These are phyloP conservation scores for Asterochloris sp. DNA, from an alignment of 139 green algal species.

Conservation along the genomic window DNA sequence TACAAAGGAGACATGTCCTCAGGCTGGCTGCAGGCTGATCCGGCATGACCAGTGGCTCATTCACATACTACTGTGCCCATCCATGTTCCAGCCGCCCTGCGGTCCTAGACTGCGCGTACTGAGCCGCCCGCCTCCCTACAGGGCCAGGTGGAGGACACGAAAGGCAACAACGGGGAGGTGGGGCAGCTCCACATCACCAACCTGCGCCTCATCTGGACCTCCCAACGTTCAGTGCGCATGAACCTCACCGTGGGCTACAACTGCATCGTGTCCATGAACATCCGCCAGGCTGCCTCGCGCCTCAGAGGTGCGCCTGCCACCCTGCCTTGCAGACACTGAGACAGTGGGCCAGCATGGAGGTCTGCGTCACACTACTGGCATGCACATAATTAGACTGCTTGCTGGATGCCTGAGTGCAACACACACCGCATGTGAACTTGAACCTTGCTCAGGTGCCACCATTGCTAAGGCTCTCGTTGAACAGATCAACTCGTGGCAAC, in stretches of 20 bases:
- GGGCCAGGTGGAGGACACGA: slow-evolving; percentile 62
- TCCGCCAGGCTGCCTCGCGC: slow-evolving; percentile 34
- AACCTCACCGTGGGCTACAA: slow-evolving; percentile 63
- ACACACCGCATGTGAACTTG: no score
- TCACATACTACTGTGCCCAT: no score
- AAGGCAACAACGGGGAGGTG: slow-evolving; percentile 59
- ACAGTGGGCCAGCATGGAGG: no score
- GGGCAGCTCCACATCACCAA: slow-evolving; percentile 53
- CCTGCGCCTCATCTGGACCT: slow-evolving; percentile 56
- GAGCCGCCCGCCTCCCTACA: slow-evolving; percentile 10
- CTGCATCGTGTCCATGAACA: slow-evolving; percentile 49
- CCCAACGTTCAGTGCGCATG: slow-evolving; percentile 36
- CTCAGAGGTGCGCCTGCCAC: slow-evolving; percentile 40
- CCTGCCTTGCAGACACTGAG: not conserved
- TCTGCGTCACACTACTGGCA: not conserved
- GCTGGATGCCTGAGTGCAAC: no score
- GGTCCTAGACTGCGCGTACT: not conserved
- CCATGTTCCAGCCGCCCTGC: no score
- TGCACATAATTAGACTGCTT: not conserved
- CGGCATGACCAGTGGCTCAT: no score
- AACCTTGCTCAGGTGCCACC: no score
- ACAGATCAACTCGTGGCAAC: no score
- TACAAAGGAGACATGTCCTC: no score
- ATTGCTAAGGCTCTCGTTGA: no score
- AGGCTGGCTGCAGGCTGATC: no score